Percentiles rank a stretch among this genome's conserved stretches.
Evolutionary conservation across 306 rosid species (phyloP).

Genomic region (Dalbergia cochinchinensis): DNA sequence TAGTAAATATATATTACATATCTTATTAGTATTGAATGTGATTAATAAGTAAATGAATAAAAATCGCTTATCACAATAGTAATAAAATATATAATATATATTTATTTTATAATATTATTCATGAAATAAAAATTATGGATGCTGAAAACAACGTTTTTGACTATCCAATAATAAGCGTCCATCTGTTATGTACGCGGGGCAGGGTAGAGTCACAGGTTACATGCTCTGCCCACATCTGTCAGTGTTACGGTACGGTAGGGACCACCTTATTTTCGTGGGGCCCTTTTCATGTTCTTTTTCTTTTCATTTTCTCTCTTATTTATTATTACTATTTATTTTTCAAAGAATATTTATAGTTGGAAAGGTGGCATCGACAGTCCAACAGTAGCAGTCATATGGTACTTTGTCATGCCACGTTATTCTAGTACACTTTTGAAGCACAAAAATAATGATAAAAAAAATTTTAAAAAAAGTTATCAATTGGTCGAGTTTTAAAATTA

Average conservation of each 20-base stretch:
- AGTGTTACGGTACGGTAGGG: not conserved
- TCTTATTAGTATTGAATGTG: too few species aligned
- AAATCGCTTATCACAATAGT: too few species aligned
- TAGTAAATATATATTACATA: too few species aligned
- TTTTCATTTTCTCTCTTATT: not conserved
- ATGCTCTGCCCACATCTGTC: not conserved
- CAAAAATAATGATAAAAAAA: not conserved
- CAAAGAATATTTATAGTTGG: not conserved
- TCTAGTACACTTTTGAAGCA: not conserved
- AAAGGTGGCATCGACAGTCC: slow-evolving; percentile 4
- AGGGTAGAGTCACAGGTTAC: not conserved
- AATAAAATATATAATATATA: too few species aligned
- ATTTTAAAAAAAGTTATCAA: too few species aligned
- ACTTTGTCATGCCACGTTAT: not conserved
- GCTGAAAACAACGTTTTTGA: not conserved
- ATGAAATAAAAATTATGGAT: not conserved
- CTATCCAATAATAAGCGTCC: slow-evolving; percentile 31
- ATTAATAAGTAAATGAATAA: too few species aligned
- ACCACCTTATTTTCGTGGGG: slow-evolving; percentile 17
- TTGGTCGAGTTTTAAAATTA: not conserved
- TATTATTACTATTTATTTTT: not conserved
- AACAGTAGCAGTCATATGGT: not conserved
- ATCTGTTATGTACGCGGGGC: not conserved
- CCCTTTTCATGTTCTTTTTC: not conserved
- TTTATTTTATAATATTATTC: too few species aligned